phyloP scores from a whole-genome alignment of 139 green algal species.

The Dunaliella primolecta region DNA sequence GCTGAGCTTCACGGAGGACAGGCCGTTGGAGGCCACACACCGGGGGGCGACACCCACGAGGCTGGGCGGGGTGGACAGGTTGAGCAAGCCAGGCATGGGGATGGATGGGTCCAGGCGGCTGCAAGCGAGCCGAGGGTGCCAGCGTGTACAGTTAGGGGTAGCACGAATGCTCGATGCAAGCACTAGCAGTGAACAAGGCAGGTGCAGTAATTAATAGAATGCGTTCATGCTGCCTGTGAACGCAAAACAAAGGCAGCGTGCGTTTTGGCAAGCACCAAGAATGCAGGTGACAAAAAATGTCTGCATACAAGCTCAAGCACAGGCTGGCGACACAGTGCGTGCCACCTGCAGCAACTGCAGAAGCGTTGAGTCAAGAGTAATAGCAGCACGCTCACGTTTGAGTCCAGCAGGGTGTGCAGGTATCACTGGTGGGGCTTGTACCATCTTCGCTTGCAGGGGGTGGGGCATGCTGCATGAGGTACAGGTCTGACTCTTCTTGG shows the following conservation, averaged over 20 bases:
- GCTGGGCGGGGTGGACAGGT: neutral
- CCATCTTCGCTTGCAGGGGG: too few species aligned
- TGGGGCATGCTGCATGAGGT: neutral
- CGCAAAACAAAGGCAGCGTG: too few species aligned
- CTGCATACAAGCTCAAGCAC: too few species aligned
- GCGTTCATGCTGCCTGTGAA: too few species aligned
- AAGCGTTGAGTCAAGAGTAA: too few species aligned
- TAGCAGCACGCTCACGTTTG: neutral
- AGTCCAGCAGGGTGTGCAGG: neutral
- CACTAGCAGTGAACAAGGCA: too few species aligned
- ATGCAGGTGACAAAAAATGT: too few species aligned
- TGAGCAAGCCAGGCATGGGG: constrained; percentile 5
- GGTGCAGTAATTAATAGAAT: too few species aligned
- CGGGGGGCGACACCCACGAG: neutral
- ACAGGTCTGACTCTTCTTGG: constrained; percentile 1
- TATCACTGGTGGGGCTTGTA: neutral
- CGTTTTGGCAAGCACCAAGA: too few species aligned
- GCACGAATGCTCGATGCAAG: neutral
- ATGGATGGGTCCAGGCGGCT: neutral
- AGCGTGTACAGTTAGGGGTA: too few species aligned
- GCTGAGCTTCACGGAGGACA: neutral
- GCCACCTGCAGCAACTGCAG: neutral
- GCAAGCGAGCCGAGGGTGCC: neutral
- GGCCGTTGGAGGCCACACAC: neutral
- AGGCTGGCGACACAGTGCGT: too few species aligned